Evolutionary conservation across 805 yeast species (phyloP), one percentile per base, ranked within the genome.

Genomic region (Crinitomyces ghanaensis): DNA sequence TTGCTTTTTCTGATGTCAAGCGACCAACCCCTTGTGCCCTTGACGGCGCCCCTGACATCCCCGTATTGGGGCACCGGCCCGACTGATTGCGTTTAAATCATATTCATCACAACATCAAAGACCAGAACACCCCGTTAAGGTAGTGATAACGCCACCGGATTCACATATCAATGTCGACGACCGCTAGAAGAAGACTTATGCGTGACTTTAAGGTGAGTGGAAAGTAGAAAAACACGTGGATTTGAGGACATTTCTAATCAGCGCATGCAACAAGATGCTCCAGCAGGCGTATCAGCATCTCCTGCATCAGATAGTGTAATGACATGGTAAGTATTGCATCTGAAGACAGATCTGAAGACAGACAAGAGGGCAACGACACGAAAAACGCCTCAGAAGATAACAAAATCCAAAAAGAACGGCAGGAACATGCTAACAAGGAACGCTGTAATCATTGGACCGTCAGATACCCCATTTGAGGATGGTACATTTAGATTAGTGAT

Each of bases 141-240:
- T n/a, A n/a, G n/a, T n/a, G n/a, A n/a, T n/a, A n/a, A n/a, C n/a
- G n/a, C n/a, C n/a, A n/a, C n/a, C n/a, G n/a, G n/a, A n/a, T 12
- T 2, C 34, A 12, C 23, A 31, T 15, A 33, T 51, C 19, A 26
- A 88, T 88, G 98, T 86, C 97, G 5, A 91, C 98, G 5, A 91
- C 95, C 11, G 98, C 98, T n/a, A 76, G 95, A 57, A 80, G 95
- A 74, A 76, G 98, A 64, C 74, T 91, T 50, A 91, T 91, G 97
- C 81, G 98, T 59, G 98, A 91, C 61, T 84, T 91, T 62, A 86
- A 85, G 59, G 81, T 77, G 60, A 30, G 79, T 56, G 17, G 11
- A 13, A 17, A 6, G 8, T 16, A 14, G 4, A 20, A 19, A 5
- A 5, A 15, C 8, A 15, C 9, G 9, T 11, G 28, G 9, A 12